Base-by-base conservation (phyloP, 805 yeast species). In the Candida anglica region DNA sequence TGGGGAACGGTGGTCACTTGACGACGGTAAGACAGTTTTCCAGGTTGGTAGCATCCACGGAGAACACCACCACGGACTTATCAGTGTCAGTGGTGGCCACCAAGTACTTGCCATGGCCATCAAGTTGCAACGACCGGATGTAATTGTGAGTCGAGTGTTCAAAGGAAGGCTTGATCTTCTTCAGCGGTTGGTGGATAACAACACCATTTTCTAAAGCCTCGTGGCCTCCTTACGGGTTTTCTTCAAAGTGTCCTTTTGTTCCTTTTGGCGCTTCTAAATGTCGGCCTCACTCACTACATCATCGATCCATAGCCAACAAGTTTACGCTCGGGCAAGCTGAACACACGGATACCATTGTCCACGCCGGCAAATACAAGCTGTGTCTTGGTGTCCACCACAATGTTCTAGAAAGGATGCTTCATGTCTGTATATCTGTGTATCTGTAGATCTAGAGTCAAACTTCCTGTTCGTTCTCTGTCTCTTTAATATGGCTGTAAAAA, bases 1-100 rank as follows among this genome's bases (percentile, higher is more conserved):
- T 91, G 23, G 96, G 88, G 50, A 86, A 82, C 4, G 75, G 72
- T 52, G 87, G 91, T 48, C 91, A 77, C 51, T 83, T 82, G 25
- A 73, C 47, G 14, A 81, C 54, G 15, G 52, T 53, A 23, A 86
- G 60, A 36, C 76, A 66, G 39, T 71, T 69, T 4, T 48, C 55
- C n/a, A n/a, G n/a, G 6, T 53, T 42, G 26, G 47, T 33, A 26
- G 57, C 52, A 38, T 69, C 63, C 15, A 77, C 44, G 20, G 54
- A 43, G 39, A 86, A 79, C 7, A 87, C 71, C 4, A 84, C 66
- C 13, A 79, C 80, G 2, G 94, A 79, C 58, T 91, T 93, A 52
- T 85, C 94, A 37, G 81, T 82, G 52, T 86, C 95, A 2, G 94
- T 80, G 28, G 86, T 78, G 1, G 78, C 83, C 17, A 85, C 66